phyloP scores from a whole-genome alignment of 148 eudicot genomes.

The Suaeda aralocaspica region DNA sequence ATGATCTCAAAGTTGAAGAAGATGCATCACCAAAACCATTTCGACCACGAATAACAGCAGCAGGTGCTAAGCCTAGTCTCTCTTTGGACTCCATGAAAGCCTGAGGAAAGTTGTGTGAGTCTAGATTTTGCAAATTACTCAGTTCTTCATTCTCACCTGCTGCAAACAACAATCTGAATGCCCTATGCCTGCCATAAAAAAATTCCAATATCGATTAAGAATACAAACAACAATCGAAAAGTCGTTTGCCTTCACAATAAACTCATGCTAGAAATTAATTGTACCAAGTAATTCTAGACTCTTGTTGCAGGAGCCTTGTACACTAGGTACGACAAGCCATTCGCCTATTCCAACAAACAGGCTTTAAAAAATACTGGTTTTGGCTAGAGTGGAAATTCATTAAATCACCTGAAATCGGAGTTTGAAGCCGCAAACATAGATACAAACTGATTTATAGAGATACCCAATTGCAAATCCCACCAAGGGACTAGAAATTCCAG shows the following conservation, averaged over 20 bases:
- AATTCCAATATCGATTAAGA: background rate
- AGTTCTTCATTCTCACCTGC: constrained; percentile 81
- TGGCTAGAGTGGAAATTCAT: background rate
- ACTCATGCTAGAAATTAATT: too few relatives aligned
- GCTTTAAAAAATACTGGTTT: too few relatives aligned
- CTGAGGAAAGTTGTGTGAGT: constrained; percentile 75
- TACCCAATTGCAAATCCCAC: constrained; percentile 97
- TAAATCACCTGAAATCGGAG: constrained; percentile 77
- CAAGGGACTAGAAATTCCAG: constrained; percentile 87
- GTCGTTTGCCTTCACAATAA: too few relatives aligned
- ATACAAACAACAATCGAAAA: background rate
- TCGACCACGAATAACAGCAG: constrained; percentile 65
- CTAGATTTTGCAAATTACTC: constrained; percentile 70
- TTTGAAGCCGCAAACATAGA: constrained; percentile 88
- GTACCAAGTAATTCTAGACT: background rate
- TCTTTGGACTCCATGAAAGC: constrained; percentile 63
- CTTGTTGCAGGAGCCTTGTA: too few relatives aligned
- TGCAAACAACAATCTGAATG: constrained; percentile 68
- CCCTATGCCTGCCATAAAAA: constrained; percentile 63
- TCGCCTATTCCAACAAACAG: too few relatives aligned
- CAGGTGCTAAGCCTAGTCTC: constrained; percentile 75
- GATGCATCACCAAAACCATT: constrained; percentile 44
- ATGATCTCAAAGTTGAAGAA: constrained; percentile 46
- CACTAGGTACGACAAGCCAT: too few relatives aligned
- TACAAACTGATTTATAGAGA: constrained; percentile 89